Conservation (phyloP, 2,329 filamentous ascomycete genomes). For the Calonectria multiphialidica region DNA sequence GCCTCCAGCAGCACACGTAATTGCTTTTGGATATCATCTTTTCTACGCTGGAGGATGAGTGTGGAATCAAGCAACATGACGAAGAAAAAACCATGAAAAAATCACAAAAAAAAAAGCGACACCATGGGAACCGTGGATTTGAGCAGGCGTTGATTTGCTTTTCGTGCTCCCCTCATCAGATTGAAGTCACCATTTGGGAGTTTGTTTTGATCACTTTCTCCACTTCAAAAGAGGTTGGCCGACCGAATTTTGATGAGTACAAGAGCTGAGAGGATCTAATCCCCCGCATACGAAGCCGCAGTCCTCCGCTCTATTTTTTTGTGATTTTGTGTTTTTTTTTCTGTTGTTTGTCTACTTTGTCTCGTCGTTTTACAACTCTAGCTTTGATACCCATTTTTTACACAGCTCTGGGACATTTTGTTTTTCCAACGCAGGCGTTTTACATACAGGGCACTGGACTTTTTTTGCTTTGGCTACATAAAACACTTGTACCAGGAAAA, state of each 20-base stretch:
- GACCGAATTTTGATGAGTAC: slow-evolving; percentile 58
- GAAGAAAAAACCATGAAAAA: background rate
- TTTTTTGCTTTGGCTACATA: slow-evolving; percentile 31
- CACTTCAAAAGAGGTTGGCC: slow-evolving; percentile 66
- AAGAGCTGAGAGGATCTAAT: slow-evolving; percentile 56
- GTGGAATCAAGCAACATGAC: slow-evolving; percentile 33
- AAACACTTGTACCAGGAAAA: slow-evolving; percentile 20
- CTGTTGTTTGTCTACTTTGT: slow-evolving; percentile 28
- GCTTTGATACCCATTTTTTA: slow-evolving; percentile 40
- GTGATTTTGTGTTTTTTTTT: slow-evolving; percentile 32
- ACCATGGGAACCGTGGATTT: slow-evolving; percentile 35
- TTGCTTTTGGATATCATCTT: slow-evolving; percentile 28
- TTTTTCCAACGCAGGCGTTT: slow-evolving; percentile 42
- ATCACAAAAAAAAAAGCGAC: slow-evolving; percentile 38
- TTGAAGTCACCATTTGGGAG: slow-evolving; percentile 62
- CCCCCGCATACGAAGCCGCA: slow-evolving; percentile 36
- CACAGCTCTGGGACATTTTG: slow-evolving; percentile 34
- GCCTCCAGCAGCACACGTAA: slow-evolving; percentile 38
- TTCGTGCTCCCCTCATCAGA: slow-evolving; percentile 62
- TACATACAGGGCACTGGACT: slow-evolving; percentile 20
- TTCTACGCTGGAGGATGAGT: slow-evolving; percentile 37
- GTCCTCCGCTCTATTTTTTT: slow-evolving; percentile 47
- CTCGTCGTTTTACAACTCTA: slow-evolving; percentile 38
- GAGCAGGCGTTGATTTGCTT: slow-evolving; percentile 49
- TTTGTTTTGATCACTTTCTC: slow-evolving; percentile 54